Base-by-base conservation (phyloP, 2,329 filamentous ascomycete genomes). In the Fusarium sp. region DNA sequence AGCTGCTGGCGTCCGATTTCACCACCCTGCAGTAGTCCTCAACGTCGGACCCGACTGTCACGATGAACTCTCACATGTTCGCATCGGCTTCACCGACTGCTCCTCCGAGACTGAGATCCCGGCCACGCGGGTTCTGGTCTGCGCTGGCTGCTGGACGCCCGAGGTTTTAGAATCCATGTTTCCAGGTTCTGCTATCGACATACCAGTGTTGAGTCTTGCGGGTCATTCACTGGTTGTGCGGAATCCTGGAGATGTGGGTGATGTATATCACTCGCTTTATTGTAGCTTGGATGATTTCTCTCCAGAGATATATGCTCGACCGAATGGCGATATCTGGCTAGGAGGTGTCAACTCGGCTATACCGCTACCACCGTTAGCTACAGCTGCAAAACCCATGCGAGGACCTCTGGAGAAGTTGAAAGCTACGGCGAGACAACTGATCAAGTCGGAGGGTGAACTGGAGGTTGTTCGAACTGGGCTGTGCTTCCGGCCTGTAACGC, bases 401-500 rank as follows among this genome's bases (percentile, higher is more conserved):
- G 69, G 70, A 9, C 69, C 88, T 11, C 82, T 92, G 2, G 83
- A 83, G 9, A 82, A 84, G 78, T 77, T 93, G 59, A 87, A 85
- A 68, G 77, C 80, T 10, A 85, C 87, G 22, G 87, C 89, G 6
- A 81, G 78, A 38, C 82, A 81, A 29, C 82, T 92, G 52, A 80
- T 93, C 14, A 84, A 84, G 2, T 76, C 79, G 1, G 84, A 88
- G 47, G 66, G 61, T 4, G 89, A 91, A 57, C 72, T 94, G 18
- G 86, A 93, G 72, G 82, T 93, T 14, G 79, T 94, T 13, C 86
- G 91, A 38, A 88, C 91, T 73, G 89, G 89, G 0, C 79, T 95
- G 66, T 96, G 93, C 79, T 95, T 94, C 82, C 87, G 94, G 14
- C 93, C 93, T 0, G 88, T 93, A 4, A 92, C 92, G 24, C 82